Base-by-base conservation (phyloP, 2,329 filamentous ascomycete species). In the Clonostachys sp. region DNA sequence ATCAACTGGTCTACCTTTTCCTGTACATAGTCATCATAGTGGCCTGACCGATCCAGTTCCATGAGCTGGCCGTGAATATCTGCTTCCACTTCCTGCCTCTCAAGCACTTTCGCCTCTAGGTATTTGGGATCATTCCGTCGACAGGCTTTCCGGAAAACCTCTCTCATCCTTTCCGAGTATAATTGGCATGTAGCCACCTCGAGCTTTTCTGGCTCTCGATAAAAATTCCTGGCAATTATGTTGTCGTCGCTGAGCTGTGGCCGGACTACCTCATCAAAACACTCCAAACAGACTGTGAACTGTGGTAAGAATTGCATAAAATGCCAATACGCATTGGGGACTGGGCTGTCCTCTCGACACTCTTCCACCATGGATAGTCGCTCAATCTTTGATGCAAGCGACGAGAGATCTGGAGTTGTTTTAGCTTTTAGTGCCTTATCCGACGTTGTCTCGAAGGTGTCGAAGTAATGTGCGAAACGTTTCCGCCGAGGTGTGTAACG, bases 221-320 rank as follows among this genome's bases (percentile, higher is more conserved):
- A 82, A 55, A 94, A 87, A 53, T 84, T 80, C 16, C 77, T 69
- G 10, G 86, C 83, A 20, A 91, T 72, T 1, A 77, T 68, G 39
- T 68, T 67, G 45, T 67, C 63, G 14, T 75, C 70, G 33, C 75
- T 71, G 2, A 84, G 67, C 45, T 82, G 72, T 1, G 91, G 90
- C 65, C 79, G 81, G n/a, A 96, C 81, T 1, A 89, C 79, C 18
- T 89, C 83, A 14, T 89, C 80, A 61, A 87, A 96, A 64, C 91
- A 97, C 64, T 92, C 89, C 53, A 87, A 83, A 65, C 91, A 97
- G 5, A 95, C 85, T 1, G 87, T 90, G 57, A 96, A 82, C 43
- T 91, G 80, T 0, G 87, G 88, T 0, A 95, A 70, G 13, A 80
- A 74, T 1, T 87, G 81, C 63, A 95, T 89, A 47, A 80, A 83